Percentiles rank a stretch among this genome's conserved stretches.
phyloP scores from a whole-genome alignment of 176 grass and related monocot species.

The Aegilops longissima region DNA sequence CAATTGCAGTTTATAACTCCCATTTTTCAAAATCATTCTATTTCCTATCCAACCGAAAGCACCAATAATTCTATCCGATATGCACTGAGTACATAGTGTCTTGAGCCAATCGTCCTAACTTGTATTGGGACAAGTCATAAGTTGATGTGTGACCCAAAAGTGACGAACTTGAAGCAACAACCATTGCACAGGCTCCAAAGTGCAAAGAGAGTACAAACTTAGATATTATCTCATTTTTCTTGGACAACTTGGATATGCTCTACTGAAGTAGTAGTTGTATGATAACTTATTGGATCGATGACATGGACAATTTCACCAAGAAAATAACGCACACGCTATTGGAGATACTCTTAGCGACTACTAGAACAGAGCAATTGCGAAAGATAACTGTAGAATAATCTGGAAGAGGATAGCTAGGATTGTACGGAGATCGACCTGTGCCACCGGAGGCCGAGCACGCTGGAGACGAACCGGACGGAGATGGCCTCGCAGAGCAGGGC shows the following conservation, averaged over 20 bases:
- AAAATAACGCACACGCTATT: background rate
- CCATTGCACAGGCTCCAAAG: background rate
- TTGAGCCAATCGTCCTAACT: background rate
- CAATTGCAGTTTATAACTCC: background rate
- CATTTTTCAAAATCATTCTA: background rate
- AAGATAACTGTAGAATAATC: background rate
- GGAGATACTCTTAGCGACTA: background rate
- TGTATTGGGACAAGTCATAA: background rate
- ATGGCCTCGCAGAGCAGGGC: conserved; percentile 73
- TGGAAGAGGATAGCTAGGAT: background rate
- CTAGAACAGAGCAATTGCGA: background rate
- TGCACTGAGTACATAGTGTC: background rate
- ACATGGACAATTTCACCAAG: background rate
- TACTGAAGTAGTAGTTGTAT: background rate
- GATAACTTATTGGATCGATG: background rate
- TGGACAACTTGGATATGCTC: background rate
- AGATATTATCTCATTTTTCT: background rate
- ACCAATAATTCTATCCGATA: background rate
- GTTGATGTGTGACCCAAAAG: background rate
- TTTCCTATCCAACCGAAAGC: background rate
- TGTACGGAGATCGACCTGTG: conserved; percentile 40
- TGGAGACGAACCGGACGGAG: conserved; percentile 78
- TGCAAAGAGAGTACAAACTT: background rate
- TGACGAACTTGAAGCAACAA: background rate
- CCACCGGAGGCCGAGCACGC: conserved; percentile 82